Evolutionary conservation across 2,329 filamentous ascomycete genomes (phyloP).

Genomic region (Cladosporium sp.): DNA sequence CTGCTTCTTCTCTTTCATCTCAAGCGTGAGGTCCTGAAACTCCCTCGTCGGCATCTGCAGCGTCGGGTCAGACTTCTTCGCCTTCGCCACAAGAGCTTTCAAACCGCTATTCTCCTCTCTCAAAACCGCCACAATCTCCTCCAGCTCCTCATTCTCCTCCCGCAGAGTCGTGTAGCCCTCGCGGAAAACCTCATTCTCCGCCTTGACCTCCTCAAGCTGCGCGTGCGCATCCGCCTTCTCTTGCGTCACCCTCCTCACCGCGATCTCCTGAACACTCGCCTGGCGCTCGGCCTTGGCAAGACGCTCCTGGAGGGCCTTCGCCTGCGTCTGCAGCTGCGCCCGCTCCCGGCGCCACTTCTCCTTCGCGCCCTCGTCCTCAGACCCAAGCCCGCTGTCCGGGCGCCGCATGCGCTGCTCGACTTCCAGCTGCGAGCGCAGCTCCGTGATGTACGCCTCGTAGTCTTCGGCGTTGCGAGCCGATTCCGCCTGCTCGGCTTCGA

Average conservation of each 20-base stretch:
- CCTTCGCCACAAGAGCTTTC: constrained; percentile 31
- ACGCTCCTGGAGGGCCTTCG: constrained; percentile 55
- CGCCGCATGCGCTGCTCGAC: constrained; percentile 35
- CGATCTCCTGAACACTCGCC: constrained; percentile 55
- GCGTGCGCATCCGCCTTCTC: constrained; percentile 61
- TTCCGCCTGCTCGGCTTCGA: constrained; percentile 52
- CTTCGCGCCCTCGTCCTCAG: constrained; percentile 41
- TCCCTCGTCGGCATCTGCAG: constrained; percentile 1
- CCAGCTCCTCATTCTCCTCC: constrained; percentile 75
- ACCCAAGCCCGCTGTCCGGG: constrained; percentile 43
- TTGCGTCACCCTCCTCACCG: constrained; percentile 54
- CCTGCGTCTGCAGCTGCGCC: constrained; percentile 52
- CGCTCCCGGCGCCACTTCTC: constrained; percentile 44
- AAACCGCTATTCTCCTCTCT: constrained; percentile 36
- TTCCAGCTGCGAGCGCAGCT: constrained; percentile 43
- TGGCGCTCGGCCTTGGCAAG: constrained; percentile 59
- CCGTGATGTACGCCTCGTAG: constrained; percentile 56
- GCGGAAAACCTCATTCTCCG: constrained; percentile 51
- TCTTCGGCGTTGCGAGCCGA: constrained; percentile 46
- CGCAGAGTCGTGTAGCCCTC: constrained; percentile 50
- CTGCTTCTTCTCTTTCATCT: constrained; percentile 13
- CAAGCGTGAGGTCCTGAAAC: constrained; percentile 26
- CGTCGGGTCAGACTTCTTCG: constrained; percentile 15
- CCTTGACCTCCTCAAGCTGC: constrained; percentile 48
- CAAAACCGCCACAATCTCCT: constrained; percentile 33